Base-by-base conservation (phyloP, 257 asterid species). In the Solanum acaule region DNA sequence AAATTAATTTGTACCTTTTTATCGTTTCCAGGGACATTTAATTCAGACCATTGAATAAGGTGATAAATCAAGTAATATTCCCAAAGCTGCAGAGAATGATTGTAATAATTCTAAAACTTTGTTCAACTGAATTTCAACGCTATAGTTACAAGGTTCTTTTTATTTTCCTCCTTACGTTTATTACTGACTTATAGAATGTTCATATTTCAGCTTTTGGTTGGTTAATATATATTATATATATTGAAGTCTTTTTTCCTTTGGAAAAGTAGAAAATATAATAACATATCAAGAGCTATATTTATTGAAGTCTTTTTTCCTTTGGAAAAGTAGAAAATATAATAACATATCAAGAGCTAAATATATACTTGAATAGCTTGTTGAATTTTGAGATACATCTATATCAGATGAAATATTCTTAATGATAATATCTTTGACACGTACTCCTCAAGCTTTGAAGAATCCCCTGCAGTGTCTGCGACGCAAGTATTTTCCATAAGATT, bases 381-480 rank as follows among this genome's bases (percentile, higher is more conserved):
- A 56, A 56, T 56, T 8, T 2, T 18, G 25, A 18, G n/a, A 56
- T 7, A 56, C 10, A 20, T 3, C 4, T 56, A 56, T 56, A 56
- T 3, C 10, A 56, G n/a, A 0, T 3, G 1, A 56, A 56, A 8
- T 7, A 56, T 56, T 22, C 2, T 56, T 56, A 6, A 56, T 8
- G 10, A 56, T 8, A 56, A 3, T 56, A 18, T 18, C 5, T 56
- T 56, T 18, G 11, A 56, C n/a, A n/a, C n/a, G n/a, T n/a, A n/a
- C n/a, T n/a, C n/a, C 25, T 56, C n/a, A 18, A 56, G 2, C 65
- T 56, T 61, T 23, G 13, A 61, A 23, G 29, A 61, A 61, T 61
- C 29, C 5, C 1, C 1, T 8, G 2, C 1, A 0, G 14, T 10
- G 5, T 61, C 23, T 1, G 6, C 0, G 0, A 61, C 23, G 20